Evolutionary conservation across 164 flowering plant genomes (phyloP), one percentile per base, ranked within the genome.

Genomic region (Tinospora cordifolia): DNA sequence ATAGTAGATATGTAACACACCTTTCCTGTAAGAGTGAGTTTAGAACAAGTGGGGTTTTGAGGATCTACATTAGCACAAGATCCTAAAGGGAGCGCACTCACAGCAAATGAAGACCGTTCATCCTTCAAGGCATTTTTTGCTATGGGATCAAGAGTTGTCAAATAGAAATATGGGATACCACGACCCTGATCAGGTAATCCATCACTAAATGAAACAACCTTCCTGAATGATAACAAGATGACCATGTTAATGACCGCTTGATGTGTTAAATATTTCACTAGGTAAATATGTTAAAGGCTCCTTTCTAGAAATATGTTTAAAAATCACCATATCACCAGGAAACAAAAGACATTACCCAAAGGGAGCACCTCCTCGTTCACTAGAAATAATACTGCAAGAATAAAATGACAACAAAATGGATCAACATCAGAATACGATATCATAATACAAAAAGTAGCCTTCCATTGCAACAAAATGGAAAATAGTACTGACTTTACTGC

Each of bases 131-230:
- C 98, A 81, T 95, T 72, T 72, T 86, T 82, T 34, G 99, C 94
- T 59, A 96, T 95, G 66, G 94, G 94, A 80, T 95, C 98, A 70
- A 95, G 94, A 66, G 90, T 74, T 59, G 94, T 90, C 81, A 92
- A 77, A 75, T 95, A 95, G 77, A 95, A 95, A 81, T 90, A 92
- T 17, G 99, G 98, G 70, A 92, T 78, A 68, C 98, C 99, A 57
- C 30, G 73, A 15, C 99, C 96, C 62, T 85, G 66, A n/a, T 78
- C 77, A 8, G 94, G 96, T 38, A 74, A 49, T 25, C 99, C 99
- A 81, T 95, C 99, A 80, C 99, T 90, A 80, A 82, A 92, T 15
- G 98, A 95, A 75, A 90, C 97, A 67, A 95, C 94, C 81, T 95
- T 90, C 83, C 99, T 94, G 88, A 82, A 81, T n/a, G 24, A 65